Percentiles rank a stretch among this genome's conserved stretches.
These are phyloP conservation scores for Gremmenia infestans DNA, from an alignment of 2,329 filamentous ascomycete species.

Conservation along the genomic window DNA sequence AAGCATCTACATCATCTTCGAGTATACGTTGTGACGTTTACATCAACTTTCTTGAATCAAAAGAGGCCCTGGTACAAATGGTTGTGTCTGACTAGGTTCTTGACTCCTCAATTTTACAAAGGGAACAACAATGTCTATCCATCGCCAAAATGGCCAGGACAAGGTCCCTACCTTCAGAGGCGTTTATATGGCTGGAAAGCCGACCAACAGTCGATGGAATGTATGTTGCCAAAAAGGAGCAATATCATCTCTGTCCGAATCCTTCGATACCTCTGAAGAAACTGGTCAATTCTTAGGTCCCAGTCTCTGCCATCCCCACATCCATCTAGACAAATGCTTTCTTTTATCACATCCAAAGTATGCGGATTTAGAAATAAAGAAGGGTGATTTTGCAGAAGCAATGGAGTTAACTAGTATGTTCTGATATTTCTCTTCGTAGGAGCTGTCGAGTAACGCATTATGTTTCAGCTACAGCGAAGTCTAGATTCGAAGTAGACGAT, in stretches of 20 bases:
- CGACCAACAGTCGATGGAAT: slow-evolving; percentile 31
- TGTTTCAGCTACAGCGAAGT: slow-evolving; percentile 47
- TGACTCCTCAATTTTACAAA: too few relatives aligned
- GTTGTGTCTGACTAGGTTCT: too few relatives aligned
- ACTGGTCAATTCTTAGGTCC: slow-evolving; percentile 40
- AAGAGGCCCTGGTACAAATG: too few relatives aligned
- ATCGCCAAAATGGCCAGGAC: background rate
- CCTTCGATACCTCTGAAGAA: slow-evolving; percentile 3
- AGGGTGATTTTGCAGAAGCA: slow-evolving; percentile 62
- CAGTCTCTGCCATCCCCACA: slow-evolving; percentile 65
- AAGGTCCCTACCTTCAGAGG: slow-evolving; percentile 9
- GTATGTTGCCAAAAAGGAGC: slow-evolving; percentile 26
- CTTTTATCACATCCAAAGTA: slow-evolving; percentile 55
- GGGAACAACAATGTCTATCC: background rate
- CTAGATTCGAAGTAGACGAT: slow-evolving; percentile 55
- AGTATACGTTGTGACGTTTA: too few relatives aligned
- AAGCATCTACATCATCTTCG: too few relatives aligned
- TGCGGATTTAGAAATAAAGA: slow-evolving; percentile 52
- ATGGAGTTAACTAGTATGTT: slow-evolving; percentile 46
- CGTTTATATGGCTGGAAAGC: slow-evolving; percentile 31
- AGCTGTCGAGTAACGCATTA: slow-evolving; percentile 4
- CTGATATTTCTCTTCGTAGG: background rate
- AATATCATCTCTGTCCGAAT: slow-evolving; percentile 28
- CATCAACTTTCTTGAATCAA: too few relatives aligned
- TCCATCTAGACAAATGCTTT: slow-evolving; percentile 66